These are phyloP conservation scores for Clonostachys chloroleuca DNA, from an alignment of 2,329 filamentous ascomycete species.

Conservation along the genomic window DNA sequence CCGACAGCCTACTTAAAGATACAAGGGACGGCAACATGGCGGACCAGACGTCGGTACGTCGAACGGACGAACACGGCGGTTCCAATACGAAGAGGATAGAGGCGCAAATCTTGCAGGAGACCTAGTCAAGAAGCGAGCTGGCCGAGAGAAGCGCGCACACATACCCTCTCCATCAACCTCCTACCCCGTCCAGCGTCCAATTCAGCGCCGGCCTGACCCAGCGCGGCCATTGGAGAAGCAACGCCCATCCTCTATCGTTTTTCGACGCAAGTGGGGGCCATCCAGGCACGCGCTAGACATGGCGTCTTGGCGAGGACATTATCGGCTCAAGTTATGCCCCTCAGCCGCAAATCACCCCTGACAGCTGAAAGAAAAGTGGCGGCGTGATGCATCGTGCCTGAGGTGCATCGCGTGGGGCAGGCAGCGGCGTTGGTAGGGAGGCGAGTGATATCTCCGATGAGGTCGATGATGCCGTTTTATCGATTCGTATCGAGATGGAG, in stretches of 20 bases:
- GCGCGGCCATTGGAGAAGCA: not conserved
- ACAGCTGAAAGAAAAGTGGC: conserved; percentile 6
- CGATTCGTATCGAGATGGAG: too few relatives aligned
- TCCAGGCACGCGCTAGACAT: not conserved
- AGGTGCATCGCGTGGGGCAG: too few relatives aligned
- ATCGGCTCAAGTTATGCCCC: not conserved
- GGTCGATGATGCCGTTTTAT: too few relatives aligned
- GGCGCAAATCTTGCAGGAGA: not conserved
- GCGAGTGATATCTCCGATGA: too few relatives aligned
- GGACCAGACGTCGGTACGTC: too few relatives aligned
- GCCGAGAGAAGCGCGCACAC: not conserved
- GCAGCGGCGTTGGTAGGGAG: too few relatives aligned
- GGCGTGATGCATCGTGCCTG: too few relatives aligned
- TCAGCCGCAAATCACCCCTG: conserved; percentile 3
- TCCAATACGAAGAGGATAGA: not conserved
- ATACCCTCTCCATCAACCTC: not conserved
- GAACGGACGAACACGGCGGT: too few relatives aligned
- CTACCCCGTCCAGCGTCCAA: not conserved
- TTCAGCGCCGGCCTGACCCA: too few relatives aligned
- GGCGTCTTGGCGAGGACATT: conserved; percentile 6
- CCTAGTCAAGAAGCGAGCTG: not conserved
- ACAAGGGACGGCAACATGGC: not conserved
- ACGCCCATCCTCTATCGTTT: not conserved
- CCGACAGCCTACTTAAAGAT: not conserved
- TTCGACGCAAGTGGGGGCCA: not conserved